These are phyloP conservation scores for Pythium chondricola DNA, from an alignment of 352 stramenopile genomes.

Conservation along the genomic window DNA sequence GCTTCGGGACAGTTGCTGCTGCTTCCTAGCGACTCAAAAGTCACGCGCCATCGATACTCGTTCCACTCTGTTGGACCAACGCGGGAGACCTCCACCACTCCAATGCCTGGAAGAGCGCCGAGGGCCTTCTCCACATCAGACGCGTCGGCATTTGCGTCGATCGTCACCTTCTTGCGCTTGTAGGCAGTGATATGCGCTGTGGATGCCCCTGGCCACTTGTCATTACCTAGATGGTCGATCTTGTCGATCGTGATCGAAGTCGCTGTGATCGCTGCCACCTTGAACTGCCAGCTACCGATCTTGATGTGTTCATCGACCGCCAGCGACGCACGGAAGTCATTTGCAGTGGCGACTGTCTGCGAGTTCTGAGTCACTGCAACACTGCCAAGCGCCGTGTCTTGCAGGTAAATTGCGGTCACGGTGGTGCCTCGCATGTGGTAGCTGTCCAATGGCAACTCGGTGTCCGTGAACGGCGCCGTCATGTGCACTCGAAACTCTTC, in stretches of 20 bases:
- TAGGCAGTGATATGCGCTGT: conserved; percentile 52
- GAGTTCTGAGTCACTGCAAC: conserved; percentile 39
- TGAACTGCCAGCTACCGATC: conserved; percentile 46
- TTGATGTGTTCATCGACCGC: conserved; percentile 42
- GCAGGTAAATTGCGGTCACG: conserved; percentile 26
- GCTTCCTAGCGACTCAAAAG: conserved; percentile 56
- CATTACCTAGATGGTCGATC: conserved; percentile 12
- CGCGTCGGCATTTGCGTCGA: conserved; percentile 46
- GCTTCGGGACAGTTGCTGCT: conserved; percentile 40
- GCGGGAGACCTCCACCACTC: conserved; percentile 48
- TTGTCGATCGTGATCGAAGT: conserved; percentile 30
- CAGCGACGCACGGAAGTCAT: conserved; percentile 33
- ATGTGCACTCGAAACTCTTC: conserved; percentile 62
- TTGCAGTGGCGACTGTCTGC: conserved; percentile 29
- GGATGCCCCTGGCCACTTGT: conserved; percentile 33
- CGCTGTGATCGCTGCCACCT: conserved; percentile 25
- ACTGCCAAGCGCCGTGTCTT: conserved; percentile 61
- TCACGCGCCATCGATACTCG: conserved; percentile 62
- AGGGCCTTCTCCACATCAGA: conserved; percentile 39
- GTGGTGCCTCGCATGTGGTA: conserved; percentile 55
- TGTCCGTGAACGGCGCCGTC: conserved; percentile 65
- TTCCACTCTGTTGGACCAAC: conserved; percentile 46
- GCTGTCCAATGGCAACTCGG: conserved; percentile 49
- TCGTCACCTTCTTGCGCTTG: conserved; percentile 57
- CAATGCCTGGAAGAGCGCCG: conserved; percentile 39